phyloP scores from a whole-genome alignment of 805 yeast species.

The Candida krabiensis region DNA sequence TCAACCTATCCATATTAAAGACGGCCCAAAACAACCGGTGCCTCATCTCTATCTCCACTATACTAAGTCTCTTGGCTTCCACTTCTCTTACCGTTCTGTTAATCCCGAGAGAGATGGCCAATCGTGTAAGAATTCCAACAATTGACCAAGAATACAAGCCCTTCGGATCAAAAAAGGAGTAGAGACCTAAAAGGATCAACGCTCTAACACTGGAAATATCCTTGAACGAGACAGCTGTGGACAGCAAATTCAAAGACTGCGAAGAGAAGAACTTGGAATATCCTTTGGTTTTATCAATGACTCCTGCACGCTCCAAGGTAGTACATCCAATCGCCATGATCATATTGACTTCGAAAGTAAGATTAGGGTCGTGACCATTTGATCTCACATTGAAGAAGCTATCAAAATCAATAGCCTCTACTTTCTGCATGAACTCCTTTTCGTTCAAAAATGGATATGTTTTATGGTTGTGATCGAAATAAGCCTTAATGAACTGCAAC shows the following conservation, averaged over 20 bases:
- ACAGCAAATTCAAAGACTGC: constrained; percentile 41
- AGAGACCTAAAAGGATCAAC: constrained; percentile 45
- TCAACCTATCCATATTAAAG: constrained; percentile 27
- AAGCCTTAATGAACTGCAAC: constrained; percentile 41
- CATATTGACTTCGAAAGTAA: constrained; percentile 49
- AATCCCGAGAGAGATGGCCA: constrained; percentile 45
- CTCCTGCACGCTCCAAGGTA: constrained; percentile 42
- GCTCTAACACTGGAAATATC: constrained; percentile 42
- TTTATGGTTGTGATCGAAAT: constrained; percentile 44
- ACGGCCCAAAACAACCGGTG: constrained; percentile 37
- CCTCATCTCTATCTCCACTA: constrained; percentile 41
- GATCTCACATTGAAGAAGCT: constrained; percentile 12
- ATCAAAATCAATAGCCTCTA: constrained; percentile 25
- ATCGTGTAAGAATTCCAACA: constrained; percentile 46
- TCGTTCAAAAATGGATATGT: constrained; percentile 46
- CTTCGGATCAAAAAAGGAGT: constrained; percentile 50
- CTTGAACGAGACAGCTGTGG: constrained; percentile 38
- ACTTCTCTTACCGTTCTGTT: constrained; percentile 37
- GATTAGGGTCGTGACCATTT: constrained; percentile 26
- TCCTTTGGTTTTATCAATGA: constrained; percentile 36
- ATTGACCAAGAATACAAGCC: constrained; percentile 54
- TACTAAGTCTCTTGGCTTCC: constrained; percentile 30
- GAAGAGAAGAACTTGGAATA: constrained; percentile 41
- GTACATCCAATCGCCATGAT: constrained; percentile 57
- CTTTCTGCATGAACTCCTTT: constrained; percentile 34